Evolutionary conservation across 805 yeast genomes (phyloP).

Genomic region (Wickerhamiella azymoides): DNA sequence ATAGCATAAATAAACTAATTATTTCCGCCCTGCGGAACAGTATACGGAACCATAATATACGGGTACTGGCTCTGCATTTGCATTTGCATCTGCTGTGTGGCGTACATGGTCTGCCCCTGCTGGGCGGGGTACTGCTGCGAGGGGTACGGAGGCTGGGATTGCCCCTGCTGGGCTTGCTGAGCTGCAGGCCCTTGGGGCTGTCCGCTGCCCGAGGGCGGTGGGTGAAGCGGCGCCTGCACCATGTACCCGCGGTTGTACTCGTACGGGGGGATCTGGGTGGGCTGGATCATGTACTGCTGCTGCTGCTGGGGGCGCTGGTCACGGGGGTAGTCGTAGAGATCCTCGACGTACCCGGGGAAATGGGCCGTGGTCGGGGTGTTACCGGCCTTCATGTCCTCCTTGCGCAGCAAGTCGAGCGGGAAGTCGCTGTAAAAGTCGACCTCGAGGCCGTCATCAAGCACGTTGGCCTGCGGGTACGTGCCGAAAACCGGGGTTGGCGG

Average conservation of each 20-base stretch:
- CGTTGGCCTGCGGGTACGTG: not conserved
- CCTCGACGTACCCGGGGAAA: constrained; percentile 7
- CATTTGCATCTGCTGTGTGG: constrained; percentile 1
- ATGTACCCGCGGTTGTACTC: constrained; percentile 13
- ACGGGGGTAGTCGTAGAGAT: constrained; percentile 2
- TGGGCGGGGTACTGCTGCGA: not conserved
- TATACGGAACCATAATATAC: constrained; percentile 7
- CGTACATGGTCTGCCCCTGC: not conserved
- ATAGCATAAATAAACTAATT: constrained; percentile 5
- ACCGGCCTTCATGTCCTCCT: constrained; percentile 8
- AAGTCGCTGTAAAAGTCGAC: constrained; percentile 9
- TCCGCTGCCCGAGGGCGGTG: not conserved
- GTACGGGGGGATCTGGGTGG: constrained; percentile 11
- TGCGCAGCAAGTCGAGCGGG: constrained; percentile 10
- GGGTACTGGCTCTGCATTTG: not conserved
- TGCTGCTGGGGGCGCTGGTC: not conserved
- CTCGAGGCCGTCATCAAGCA: constrained; percentile 5
- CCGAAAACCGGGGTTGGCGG: not conserved
- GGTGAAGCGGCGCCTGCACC: constrained; percentile 2
- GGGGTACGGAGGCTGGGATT: not conserved
- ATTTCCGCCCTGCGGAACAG: constrained; percentile 6
- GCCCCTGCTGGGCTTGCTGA: not conserved
- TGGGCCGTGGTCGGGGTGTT: constrained; percentile 8
- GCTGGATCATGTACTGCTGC: constrained; percentile 8
- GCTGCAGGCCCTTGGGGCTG: no score